phyloP scores from a whole-genome alignment of 2,329 filamentous ascomycete species.

The Diplodia scrobiculata region DNA sequence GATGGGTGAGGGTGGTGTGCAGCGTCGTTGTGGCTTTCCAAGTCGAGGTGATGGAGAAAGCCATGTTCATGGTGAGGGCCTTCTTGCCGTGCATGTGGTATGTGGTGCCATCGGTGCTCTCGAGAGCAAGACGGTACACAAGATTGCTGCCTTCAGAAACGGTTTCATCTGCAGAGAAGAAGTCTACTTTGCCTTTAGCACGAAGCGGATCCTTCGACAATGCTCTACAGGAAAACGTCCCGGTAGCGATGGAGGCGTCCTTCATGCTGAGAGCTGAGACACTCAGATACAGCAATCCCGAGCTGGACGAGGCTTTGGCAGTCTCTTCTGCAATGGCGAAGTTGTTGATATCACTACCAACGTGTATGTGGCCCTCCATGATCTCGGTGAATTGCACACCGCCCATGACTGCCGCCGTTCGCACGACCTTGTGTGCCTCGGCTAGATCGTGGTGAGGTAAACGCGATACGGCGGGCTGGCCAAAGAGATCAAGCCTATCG shows the following conservation, averaged over 20 bases:
- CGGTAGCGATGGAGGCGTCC: constrained; percentile 56
- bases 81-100: constrained; percentile 66
- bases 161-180: constrained; percentile 58
- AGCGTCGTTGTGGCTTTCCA: constrained; percentile 65
- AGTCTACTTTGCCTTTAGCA: constrained; percentile 60
- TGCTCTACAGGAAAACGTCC: constrained; percentile 58
- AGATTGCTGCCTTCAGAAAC: constrained; percentile 62
- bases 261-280: constrained; percentile 13
- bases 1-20: constrained; percentile 59
- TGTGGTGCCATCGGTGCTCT: constrained; percentile 54
- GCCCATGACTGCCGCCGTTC: constrained; percentile 31
- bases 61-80: constrained; percentile 61
- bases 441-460: not conserved
- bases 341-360: constrained; percentile 53
- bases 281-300: constrained; percentile 34
- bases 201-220: constrained; percentile 55
- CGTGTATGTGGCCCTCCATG: constrained; percentile 62
- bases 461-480: constrained; percentile 24
- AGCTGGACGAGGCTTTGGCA: constrained; percentile 29
- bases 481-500: constrained; percentile 29
- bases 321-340: constrained; percentile 49
- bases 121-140: constrained; percentile 64
- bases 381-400: constrained; percentile 66
- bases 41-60: constrained; percentile 57
- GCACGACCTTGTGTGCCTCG: constrained; percentile 30